These are phyloP conservation scores for Rhizopogon parksii DNA, from an alignment of 1,284 basidiomycete genomes.

Conservation along the genomic window DNA sequence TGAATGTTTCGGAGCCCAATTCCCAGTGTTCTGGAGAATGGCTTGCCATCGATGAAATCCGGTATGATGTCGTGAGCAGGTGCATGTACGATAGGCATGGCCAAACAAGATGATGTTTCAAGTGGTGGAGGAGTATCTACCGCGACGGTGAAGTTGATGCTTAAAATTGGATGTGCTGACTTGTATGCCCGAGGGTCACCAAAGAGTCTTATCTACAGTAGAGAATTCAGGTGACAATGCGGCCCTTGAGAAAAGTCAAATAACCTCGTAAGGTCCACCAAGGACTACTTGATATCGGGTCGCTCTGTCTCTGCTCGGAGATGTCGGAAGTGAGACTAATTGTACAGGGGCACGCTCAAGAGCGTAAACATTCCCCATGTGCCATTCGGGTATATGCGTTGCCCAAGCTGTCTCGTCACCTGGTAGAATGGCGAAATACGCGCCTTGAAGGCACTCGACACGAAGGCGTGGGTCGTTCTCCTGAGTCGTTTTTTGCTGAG, in stretches of 20 bases:
- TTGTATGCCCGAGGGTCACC: slow-evolving; percentile 52
- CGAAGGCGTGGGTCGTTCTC: slow-evolving; percentile 33
- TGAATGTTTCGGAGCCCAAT: slow-evolving; percentile 48
- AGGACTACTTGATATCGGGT: slow-evolving; percentile 54
- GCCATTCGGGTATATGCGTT: slow-evolving; percentile 49
- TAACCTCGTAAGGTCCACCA: slow-evolving; percentile 27
- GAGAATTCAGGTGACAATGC: not conserved
- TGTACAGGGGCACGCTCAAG: slow-evolving; percentile 45
- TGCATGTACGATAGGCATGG: slow-evolving; percentile 31
- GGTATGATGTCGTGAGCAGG: slow-evolving; percentile 48
- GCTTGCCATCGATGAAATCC: slow-evolving; percentile 62
- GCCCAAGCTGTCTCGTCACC: slow-evolving; percentile 18
- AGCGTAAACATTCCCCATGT: slow-evolving; percentile 68
- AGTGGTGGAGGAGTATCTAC: slow-evolving; percentile 26
- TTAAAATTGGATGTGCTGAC: slow-evolving; percentile 43
- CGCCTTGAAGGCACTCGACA: slow-evolving; percentile 49
- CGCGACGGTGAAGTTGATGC: slow-evolving; percentile 39
- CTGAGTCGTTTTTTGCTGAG: not conserved
- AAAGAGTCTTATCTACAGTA: slow-evolving; percentile 63
- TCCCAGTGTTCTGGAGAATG: slow-evolving; percentile 62
- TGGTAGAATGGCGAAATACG: slow-evolving; percentile 62
- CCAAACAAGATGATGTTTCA: slow-evolving; percentile 10
- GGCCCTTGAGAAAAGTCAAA: not conserved
- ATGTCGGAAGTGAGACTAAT: slow-evolving; percentile 40
- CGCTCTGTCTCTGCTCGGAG: slow-evolving; percentile 41